These are phyloP conservation scores for Trichosporon faecale DNA, from an alignment of 1,284 basidiomycete genomes.

Conservation along the genomic window DNA sequence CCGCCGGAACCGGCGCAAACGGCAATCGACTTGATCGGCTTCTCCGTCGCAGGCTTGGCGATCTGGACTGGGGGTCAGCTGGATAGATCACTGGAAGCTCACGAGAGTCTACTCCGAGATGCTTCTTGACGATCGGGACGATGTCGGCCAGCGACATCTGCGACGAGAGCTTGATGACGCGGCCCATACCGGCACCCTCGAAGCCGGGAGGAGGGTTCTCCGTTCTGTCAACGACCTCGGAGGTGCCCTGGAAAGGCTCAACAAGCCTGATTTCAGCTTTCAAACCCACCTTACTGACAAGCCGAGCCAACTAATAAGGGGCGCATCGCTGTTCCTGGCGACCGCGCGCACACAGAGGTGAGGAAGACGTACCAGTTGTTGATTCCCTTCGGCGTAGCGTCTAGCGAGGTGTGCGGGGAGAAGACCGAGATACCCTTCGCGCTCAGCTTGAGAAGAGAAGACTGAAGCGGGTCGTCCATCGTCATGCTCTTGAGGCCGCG, in stretches of 20 bases:
- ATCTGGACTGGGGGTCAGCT: slow-evolving; percentile 66
- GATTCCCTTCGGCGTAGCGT: slow-evolving; percentile 75
- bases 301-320: neutral
- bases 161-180: slow-evolving; percentile 60
- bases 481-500: slow-evolving; percentile 73
- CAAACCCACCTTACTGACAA: neutral
- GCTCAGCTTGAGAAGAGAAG: slow-evolving; percentile 71
- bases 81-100: slow-evolving; percentile 33
- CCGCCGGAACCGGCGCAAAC: slow-evolving; percentile 74
- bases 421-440: slow-evolving; percentile 81
- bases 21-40: slow-evolving; percentile 57
- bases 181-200: slow-evolving; percentile 62
- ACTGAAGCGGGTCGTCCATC: slow-evolving; percentile 71
- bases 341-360: no score
- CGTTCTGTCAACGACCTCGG: slow-evolving; percentile 29
- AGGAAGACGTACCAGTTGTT: slow-evolving; percentile 64
- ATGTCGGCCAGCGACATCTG: slow-evolving; percentile 56
- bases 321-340: no score
- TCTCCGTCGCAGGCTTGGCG: slow-evolving; percentile 56
- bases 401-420: slow-evolving; percentile 81
- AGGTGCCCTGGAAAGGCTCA: slow-evolving; percentile 38
- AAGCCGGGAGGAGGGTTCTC: slow-evolving; percentile 37
- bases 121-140: slow-evolving; percentile 64
- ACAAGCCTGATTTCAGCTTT: slow-evolving; percentile 36
- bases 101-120: slow-evolving; percentile 66